phyloP scores from a whole-genome alignment of 225 moss, liverwort and hornwort species.

The Antitrichia curtipendula region DNA sequence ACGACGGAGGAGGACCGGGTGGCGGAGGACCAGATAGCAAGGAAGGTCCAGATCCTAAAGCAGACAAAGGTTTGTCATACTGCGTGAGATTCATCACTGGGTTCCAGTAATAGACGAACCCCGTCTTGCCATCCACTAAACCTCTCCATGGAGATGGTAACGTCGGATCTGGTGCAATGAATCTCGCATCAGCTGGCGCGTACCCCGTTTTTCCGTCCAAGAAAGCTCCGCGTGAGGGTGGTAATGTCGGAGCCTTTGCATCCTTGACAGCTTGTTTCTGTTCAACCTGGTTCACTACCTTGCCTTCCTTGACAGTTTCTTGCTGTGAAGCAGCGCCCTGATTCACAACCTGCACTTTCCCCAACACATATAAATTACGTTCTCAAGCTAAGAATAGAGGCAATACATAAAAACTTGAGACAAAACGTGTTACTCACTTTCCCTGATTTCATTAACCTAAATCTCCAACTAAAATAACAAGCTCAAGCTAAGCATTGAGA shows the following conservation, averaged over 20 bases:
- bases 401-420: not conserved
- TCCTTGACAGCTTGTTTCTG: not conserved
- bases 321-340: not conserved
- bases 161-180: conserved; percentile 69
- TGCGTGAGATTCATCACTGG: conserved; percentile 75
- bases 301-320: not conserved
- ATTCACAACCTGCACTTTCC: not conserved
- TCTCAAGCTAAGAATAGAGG: not conserved
- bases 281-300: not conserved
- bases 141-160: conserved; percentile 72
- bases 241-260: conserved; percentile 17
- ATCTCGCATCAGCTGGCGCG: conserved; percentile 73
- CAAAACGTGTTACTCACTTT: not conserved
- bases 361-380: not conserved
- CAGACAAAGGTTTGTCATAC: conserved; percentile 54
- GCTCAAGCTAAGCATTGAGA: not conserved
- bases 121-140: conserved; percentile 65
- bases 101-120: conserved; percentile 85
- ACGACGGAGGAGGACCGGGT: conserved; percentile 18
- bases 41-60: conserved; percentile 31
- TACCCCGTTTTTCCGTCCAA: conserved; percentile 60
- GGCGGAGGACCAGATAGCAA: conserved; percentile 29
- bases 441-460: not conserved
- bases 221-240: conserved; percentile 52
- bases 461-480: not conserved